Percentiles rank a stretch among this genome's conserved stretches.
These are phyloP conservation scores for Dictyostelium citrinum DNA, from an alignment of 78 protist species.

Conservation along the genomic window DNA sequence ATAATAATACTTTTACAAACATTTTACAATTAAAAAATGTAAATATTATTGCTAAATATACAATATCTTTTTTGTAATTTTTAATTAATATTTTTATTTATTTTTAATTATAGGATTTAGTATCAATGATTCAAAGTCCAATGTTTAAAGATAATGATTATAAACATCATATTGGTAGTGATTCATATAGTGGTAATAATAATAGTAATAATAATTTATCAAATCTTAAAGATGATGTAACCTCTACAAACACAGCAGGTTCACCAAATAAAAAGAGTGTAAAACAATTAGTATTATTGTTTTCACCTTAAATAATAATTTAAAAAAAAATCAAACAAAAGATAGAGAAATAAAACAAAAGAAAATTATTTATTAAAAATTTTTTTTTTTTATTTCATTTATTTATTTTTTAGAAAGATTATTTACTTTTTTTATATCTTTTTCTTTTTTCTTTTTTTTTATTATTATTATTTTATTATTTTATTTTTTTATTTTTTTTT, in stretches of 20 bases:
- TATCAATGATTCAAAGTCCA: conserved; percentile 7
- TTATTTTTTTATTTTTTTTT: neutral
- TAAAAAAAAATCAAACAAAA: neutral
- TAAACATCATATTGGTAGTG: conserved; percentile 3
- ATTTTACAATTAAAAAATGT: conserved; percentile 53
- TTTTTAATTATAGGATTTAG: conserved; percentile 1
- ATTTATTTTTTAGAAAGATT: neutral
- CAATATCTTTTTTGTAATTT: neutral
- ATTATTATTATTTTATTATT: neutral
- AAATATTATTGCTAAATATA: neutral
- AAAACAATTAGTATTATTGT: neutral
- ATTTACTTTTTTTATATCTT: neutral
- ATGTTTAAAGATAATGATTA: neutral
- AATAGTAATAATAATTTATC: neutral
- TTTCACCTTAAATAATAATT: neutral
- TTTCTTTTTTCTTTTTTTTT: neutral
- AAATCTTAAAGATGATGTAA: neutral
- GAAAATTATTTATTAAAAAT: neutral
- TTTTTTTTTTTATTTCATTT: neutral
- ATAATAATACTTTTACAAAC: conserved; percentile 55
- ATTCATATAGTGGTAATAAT: neutral
- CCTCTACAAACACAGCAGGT: neutral
- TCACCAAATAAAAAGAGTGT: conserved; percentile 31
- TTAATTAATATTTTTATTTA: neutral
- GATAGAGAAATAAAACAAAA: neutral